Conservation (phyloP, 106 monocot genomes). For the Dendrobium officinale region DNA sequence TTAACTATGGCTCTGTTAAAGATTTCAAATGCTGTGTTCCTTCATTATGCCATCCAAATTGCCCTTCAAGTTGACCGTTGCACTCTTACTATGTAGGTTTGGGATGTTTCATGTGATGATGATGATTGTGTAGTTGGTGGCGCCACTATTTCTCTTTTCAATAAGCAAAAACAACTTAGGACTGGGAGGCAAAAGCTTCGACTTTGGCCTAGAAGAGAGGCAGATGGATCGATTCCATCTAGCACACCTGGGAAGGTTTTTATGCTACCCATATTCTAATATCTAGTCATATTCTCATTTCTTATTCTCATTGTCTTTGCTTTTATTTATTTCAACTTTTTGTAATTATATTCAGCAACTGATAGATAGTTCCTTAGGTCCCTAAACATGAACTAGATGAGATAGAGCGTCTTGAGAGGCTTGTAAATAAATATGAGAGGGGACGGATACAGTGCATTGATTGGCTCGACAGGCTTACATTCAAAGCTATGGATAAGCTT, state of each 20-base stretch:
- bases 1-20: background rate
- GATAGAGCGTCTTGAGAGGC: constrained; percentile 84
- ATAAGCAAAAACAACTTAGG: constrained; percentile 80
- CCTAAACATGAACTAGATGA: constrained; percentile 75
- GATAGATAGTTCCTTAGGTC: constrained; percentile 36
- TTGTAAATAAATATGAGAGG: constrained; percentile 90
- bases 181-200: constrained; percentile 87
- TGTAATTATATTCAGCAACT: background rate
- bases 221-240: constrained; percentile 88
- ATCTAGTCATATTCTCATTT: background rate
- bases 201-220: constrained; percentile 67
- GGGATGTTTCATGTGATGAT: constrained; percentile 71
- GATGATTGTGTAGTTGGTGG: constrained; percentile 62
- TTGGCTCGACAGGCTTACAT: constrained; percentile 82
- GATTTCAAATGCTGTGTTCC: background rate
- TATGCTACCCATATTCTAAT: background rate
- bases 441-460: constrained; percentile 85
- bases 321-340: background rate
- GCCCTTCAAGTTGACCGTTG: background rate
- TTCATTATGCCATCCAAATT: background rate
- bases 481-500: constrained; percentile 72
- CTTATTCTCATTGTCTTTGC: background rate
- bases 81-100: constrained; percentile 45
- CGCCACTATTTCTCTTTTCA: constrained; percentile 82
- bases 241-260: constrained; percentile 90